Conservation (phyloP, 2,329 filamentous ascomycete species). For the Fusarium compactum region DNA sequence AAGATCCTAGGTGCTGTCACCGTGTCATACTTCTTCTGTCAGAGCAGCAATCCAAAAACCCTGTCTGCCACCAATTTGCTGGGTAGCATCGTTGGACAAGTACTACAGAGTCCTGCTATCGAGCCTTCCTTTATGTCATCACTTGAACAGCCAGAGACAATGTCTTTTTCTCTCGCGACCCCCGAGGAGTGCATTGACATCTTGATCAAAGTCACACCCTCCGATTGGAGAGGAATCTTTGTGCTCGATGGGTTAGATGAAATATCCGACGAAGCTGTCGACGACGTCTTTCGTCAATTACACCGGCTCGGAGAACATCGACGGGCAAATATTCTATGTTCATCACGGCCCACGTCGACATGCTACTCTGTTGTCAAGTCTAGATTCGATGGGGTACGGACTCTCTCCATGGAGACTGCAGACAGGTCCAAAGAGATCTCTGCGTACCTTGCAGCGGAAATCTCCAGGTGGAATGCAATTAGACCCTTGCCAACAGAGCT, state of each 20-base stretch:
- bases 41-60: not conserved
- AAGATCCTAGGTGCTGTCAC: fast-evolving
- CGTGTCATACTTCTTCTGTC: not conserved
- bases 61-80: not conserved
- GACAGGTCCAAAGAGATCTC: not conserved
- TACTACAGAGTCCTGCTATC: fast-evolving
- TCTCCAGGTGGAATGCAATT: not conserved
- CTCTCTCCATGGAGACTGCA: not conserved
- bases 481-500: not conserved
- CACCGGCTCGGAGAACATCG: fast-evolving
- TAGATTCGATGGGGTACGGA: fast-evolving
- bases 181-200: fast-evolving
- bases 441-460: fast-evolving
- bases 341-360: not conserved
- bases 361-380: not conserved
- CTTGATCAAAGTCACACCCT: fast-evolving
- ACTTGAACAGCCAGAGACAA: no score
- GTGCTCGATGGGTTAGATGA: not conserved
- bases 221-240: not conserved
- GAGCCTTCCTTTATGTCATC: fast-evolving
- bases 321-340: fast-evolving
- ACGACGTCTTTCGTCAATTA: no score
- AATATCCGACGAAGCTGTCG: not conserved
- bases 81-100: not conserved
- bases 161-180: fast-evolving